These are phyloP conservation scores for Fusarium fracticaudum DNA, from an alignment of 2,329 filamentous ascomycete genomes.

Conservation along the genomic window DNA sequence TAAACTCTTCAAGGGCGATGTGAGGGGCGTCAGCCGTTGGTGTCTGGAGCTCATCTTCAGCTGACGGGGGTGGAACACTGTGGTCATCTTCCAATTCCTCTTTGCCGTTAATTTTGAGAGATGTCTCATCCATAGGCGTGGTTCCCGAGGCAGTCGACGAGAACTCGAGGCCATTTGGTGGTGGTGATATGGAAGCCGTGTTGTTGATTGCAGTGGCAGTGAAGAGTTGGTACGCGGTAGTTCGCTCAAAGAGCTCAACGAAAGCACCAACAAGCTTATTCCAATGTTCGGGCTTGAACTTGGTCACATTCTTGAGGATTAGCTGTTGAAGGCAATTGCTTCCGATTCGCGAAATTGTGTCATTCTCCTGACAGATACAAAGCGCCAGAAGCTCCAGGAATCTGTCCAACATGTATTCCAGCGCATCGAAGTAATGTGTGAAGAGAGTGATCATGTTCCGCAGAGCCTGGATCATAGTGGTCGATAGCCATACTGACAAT, in stretches of 20 bases:
- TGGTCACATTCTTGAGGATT: slow-evolving; percentile 94
- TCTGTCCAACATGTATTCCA: slow-evolving; percentile 98
- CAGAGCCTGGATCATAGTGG: slow-evolving; percentile 98
- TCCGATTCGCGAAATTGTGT: slow-evolving; percentile 96
- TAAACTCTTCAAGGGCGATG: slow-evolving; percentile 83
- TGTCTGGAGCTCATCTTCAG: slow-evolving; percentile 49
- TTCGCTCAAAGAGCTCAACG: slow-evolving; percentile 92
- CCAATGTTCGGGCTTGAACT: slow-evolving; percentile 91
- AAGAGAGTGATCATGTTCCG: slow-evolving; percentile 99
- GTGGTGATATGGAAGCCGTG: slow-evolving; percentile 60
- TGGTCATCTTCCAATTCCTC: slow-evolving; percentile 55
- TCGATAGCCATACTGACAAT: slow-evolving; percentile 97
- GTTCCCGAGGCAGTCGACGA: slow-evolving; percentile 54
- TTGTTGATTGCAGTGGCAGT: slow-evolving; percentile 75
- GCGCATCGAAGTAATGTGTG: slow-evolving; percentile 95
- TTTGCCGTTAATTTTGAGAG: slow-evolving; percentile 68
- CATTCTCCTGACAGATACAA: slow-evolving; percentile 99
- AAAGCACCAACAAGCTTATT: slow-evolving; percentile 94
- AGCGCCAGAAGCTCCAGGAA: slow-evolving; percentile 93
- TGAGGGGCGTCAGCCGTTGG: slow-evolving; percentile 48
- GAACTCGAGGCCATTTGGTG: slow-evolving; percentile 63
- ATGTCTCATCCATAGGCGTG: slow-evolving; percentile 60
- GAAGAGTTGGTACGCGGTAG: slow-evolving; percentile 94
- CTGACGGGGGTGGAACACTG: slow-evolving; percentile 40
- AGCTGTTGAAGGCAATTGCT: slow-evolving; percentile 98